Percentiles rank a stretch among this genome's conserved stretches.
Evolutionary conservation across 2,329 filamentous ascomycete genomes (phyloP).

Genomic region (Penicillium verrucosum): DNA sequence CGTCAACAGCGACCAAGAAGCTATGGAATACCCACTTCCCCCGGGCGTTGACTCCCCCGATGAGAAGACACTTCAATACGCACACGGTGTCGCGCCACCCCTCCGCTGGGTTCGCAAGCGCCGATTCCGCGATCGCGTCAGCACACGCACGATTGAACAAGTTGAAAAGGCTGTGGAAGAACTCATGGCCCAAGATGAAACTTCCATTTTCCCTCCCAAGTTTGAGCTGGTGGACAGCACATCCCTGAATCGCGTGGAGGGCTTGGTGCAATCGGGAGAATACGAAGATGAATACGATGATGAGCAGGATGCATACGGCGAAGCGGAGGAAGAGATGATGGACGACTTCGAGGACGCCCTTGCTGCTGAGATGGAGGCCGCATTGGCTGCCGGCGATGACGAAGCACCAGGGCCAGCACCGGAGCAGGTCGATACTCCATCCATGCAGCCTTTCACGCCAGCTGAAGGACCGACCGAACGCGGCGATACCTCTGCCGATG

Average conservation of each 20-base stretch:
- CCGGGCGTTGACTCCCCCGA: constrained; percentile 58
- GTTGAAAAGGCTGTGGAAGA: constrained; percentile 77
- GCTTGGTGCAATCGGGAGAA: constrained; percentile 44
- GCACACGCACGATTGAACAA: constrained; percentile 77
- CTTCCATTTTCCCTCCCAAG: constrained; percentile 54
- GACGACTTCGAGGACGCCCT: constrained; percentile 42
- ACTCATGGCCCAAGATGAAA: constrained; percentile 66
- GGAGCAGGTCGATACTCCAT: constrained; percentile 34
- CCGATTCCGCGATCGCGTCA: constrained; percentile 78
- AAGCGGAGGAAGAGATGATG: constrained; percentile 46
- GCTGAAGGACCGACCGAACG: constrained; percentile 19
- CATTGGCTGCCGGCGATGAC: constrained; percentile 40
- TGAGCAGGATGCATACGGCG: constrained; percentile 50
- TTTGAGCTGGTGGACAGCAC: constrained; percentile 62
- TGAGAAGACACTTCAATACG: constrained; percentile 67
- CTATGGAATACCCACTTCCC: constrained; percentile 65
- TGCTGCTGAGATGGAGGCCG: constrained; percentile 45
- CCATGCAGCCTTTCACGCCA: constrained; percentile 31
- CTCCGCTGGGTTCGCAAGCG: constrained; percentile 82
- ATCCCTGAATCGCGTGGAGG: constrained; percentile 45
- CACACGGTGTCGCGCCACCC: constrained; percentile 82
- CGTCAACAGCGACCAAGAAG: constrained; percentile 65
- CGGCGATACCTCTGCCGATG: constrained; percentile 42
- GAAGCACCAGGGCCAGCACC: constrained; percentile 22
- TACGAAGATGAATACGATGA: constrained; percentile 49